Base-by-base conservation (phyloP, 768 basidiomycete genomes). In the Mycena metata region DNA sequence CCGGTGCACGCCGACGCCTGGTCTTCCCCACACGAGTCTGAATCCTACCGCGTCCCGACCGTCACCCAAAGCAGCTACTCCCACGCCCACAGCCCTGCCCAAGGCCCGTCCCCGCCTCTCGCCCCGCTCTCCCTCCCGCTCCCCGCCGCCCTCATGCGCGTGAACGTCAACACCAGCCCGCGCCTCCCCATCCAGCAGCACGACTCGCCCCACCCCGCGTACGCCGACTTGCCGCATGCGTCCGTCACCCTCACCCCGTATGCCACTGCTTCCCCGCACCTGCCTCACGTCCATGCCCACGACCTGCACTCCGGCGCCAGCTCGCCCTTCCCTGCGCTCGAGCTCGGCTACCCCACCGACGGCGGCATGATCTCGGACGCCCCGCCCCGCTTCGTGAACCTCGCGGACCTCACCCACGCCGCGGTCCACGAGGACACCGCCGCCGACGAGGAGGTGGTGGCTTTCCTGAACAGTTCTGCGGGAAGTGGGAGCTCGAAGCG, bases 91-190 rank as follows among this genome's bases (percentile, higher is more conserved):
- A 30, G 30, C 30, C 30, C 30, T 6, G 30, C 30, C 30, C 30
- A 49, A 10, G 35, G 60, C 59, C 55, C 46, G 12, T 42, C 54
- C 5, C 52, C 60, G 17, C 1, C 51, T 1, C 50, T 50, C 33
- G 57, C 60, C 17, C 59, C 64, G 24, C 26, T 63, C 21, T n/a
- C 57, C 12, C 64, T 59, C 39, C 65, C 69, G 1, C 26, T 65
- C 13, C 69, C 63, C 7, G 15, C 35, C n/a, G 50, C 64, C 12
- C 52, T 70, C 60, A 59, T 60, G 39, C 64, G 60, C 57, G 65
- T 67, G 7, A 67, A 67, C 60, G 62, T 71, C 43, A 71, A 71
- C 61, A 64, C 57, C 19, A 15, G 36, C 35, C 70, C 62, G 8
- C 50, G 57, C 49, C 26, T 67, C 36, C 60, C 70, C 56, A 64